Evolutionary conservation across 208 protist genomes (phyloP).

Genomic region (Angomonas deanei): DNA sequence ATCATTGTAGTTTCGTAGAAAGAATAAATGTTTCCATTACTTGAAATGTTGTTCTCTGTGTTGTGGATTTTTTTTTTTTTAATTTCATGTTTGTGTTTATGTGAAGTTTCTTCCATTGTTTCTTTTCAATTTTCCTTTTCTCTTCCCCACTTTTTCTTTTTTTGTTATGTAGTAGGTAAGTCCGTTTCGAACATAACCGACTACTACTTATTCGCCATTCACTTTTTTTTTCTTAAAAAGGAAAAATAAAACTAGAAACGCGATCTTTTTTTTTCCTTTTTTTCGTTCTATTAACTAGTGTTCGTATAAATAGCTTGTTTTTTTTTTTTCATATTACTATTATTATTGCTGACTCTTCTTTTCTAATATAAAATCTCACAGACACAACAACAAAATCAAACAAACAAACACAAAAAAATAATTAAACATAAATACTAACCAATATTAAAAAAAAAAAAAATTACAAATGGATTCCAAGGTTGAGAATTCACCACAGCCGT

Average conservation of each 20-base stretch:
- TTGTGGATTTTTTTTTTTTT: neutral
- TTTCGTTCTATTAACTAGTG: neutral
- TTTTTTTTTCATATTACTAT: neutral
- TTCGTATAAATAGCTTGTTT: neutral
- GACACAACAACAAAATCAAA: neutral
- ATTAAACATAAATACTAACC: neutral
- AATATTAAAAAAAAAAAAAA: too few relatives aligned
- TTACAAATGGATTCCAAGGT: neutral
- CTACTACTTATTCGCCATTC: neutral
- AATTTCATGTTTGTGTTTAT: neutral
- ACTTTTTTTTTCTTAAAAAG: conserved; percentile 3
- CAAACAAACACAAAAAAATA: neutral
- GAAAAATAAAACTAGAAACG: neutral
- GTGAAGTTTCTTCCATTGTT: neutral
- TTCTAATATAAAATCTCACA: neutral
- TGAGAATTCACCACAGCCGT: neutral
- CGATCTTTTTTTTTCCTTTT: conserved; percentile 7
- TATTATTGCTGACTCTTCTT: neutral
- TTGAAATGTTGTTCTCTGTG: conserved; percentile 8
- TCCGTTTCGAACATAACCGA: neutral
- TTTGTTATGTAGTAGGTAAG: neutral
- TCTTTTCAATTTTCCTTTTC: neutral
- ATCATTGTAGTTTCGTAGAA: neutral
- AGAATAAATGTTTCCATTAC: conserved; percentile 1
- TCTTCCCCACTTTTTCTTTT: conserved; percentile 6